Evolutionary conservation across 2,329 filamentous ascomycete species (phyloP).

Genomic region (Epichloe hybrida): DNA sequence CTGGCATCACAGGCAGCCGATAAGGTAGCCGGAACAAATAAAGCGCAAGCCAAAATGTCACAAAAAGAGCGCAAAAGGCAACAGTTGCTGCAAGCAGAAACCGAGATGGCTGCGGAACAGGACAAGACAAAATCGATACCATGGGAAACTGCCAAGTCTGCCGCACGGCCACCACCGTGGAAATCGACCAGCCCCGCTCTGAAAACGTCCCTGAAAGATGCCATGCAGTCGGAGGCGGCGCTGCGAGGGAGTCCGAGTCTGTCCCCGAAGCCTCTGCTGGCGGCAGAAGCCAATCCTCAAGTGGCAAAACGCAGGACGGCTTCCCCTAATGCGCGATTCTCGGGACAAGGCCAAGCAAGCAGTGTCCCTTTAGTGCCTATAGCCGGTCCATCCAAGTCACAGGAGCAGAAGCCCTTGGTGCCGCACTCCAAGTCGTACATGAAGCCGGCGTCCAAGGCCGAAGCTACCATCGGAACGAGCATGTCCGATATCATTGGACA

Average conservation of each 20-base stretch:
- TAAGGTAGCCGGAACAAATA: constrained; percentile 24
- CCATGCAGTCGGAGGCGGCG: constrained; percentile 22
- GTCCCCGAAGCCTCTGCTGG: constrained; percentile 28
- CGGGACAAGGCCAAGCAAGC: constrained; percentile 37
- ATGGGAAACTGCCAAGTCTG: constrained; percentile 29
- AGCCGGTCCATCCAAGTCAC: constrained; percentile 15
- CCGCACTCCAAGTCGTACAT: constrained; percentile 51
- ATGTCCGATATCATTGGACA: constrained; percentile 82
- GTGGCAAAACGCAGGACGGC: constrained; percentile 34
- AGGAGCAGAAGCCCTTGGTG: constrained; percentile 28
- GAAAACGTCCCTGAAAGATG: constrained; percentile 37
- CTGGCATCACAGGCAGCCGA: constrained; percentile 36
- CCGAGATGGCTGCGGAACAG: constrained; percentile 26
- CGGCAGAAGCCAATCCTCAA: constrained; percentile 26
- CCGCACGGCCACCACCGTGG: constrained; percentile 47
- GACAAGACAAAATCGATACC: constrained; percentile 21
- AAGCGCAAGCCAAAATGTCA: constrained; percentile 51
- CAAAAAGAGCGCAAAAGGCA: constrained; percentile 87
- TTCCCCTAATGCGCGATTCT: constrained; percentile 49
- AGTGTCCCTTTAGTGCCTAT: constrained; percentile 18
- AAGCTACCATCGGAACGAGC: constrained; percentile 54
- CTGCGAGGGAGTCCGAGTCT: constrained; percentile 16
- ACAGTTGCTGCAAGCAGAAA: constrained; percentile 49
- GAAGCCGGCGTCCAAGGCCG: constrained; percentile 42
- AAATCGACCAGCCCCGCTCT: constrained; percentile 38